Percentiles rank a stretch among this genome's conserved stretches.
phyloP scores from a whole-genome alignment of 2,329 filamentous ascomycete genomes.

The Gyromitra esculenta region DNA sequence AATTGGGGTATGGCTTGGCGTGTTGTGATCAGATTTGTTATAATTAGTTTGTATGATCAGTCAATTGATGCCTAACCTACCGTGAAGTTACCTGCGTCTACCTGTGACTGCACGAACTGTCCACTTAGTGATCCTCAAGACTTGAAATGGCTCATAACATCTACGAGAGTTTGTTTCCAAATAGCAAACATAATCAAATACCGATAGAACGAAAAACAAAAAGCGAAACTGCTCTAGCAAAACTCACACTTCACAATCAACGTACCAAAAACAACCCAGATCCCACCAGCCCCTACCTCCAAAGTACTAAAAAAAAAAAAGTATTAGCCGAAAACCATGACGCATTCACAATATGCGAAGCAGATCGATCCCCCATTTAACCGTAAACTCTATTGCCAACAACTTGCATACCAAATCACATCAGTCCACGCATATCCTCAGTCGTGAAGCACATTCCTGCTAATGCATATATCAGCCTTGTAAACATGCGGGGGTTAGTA shows the following conservation, averaged over 20 bases:
- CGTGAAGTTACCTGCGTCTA: too few species aligned
- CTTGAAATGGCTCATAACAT: background rate
- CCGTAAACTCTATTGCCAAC: background rate
- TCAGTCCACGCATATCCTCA: background rate
- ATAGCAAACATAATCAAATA: background rate
- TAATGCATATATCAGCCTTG: constrained; percentile 7
- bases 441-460: background rate
- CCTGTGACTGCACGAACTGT: background rate
- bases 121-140: background rate
- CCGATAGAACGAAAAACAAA: background rate
- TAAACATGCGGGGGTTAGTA: constrained; percentile 1
- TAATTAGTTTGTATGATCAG: too few species aligned
- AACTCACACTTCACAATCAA: background rate
- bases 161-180: background rate
- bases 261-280: background rate
- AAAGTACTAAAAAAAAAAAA: background rate
- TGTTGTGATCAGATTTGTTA: too few species aligned
- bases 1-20: too few species aligned
- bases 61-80: too few species aligned
- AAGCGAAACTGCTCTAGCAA: background rate
- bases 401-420: background rate
- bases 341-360: background rate
- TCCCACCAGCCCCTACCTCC: background rate
- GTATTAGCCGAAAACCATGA: background rate
- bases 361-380: background rate